Base-by-base conservation (phyloP, 1,284 basidiomycete species). In the Boletus semigastroideus region DNA sequence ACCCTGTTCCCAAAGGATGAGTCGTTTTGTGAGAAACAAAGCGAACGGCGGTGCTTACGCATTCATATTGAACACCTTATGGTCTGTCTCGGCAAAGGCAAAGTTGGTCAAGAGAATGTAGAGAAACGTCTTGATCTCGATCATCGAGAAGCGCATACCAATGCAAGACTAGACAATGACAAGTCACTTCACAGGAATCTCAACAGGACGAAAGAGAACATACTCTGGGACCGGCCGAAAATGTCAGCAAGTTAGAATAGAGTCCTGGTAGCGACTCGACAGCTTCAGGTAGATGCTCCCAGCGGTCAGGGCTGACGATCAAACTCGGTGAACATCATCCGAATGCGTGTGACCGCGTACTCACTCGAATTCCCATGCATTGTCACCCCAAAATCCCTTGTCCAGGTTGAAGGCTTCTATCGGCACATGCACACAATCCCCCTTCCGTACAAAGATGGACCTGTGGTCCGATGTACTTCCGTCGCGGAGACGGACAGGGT, bases 141-240 rank as follows among this genome's bases (percentile, higher is more conserved):
- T 86, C 64, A 89, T 73, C 13, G 89, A 87, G 65, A 91, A 89
- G 28, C 82, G 79, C 72, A 86, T 74, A 4, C 90, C 90, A 46
- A 90, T 87, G 63, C 89, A 92, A 1, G 87, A 83, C 89, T 91
- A 42, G 43, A 42, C 30, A 19, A 41, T 39, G 9, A 5, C 25
- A 25, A 25, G 25, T 25, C 25, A 25, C 25, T 7, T 25, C 25
- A 25, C 25, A 25, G 25, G 25, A 25, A 6, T 11, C 12, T 1
- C 11, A 31, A 37, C 12, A 4, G 34, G 12, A 17, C 7, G 5
- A 11, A 10, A 42, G 8, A 30, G 25, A 3, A 74, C 84, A 49
- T 67, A 89, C 88, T 48, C 89, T 77, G 44, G 89, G 88, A 27
- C 89, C 90, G 28, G 84, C 82, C 5, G 88, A 91, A 65, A 92